Conservation (phyloP, 768 basidiomycete genomes). For the Lactarius sp. region DNA sequence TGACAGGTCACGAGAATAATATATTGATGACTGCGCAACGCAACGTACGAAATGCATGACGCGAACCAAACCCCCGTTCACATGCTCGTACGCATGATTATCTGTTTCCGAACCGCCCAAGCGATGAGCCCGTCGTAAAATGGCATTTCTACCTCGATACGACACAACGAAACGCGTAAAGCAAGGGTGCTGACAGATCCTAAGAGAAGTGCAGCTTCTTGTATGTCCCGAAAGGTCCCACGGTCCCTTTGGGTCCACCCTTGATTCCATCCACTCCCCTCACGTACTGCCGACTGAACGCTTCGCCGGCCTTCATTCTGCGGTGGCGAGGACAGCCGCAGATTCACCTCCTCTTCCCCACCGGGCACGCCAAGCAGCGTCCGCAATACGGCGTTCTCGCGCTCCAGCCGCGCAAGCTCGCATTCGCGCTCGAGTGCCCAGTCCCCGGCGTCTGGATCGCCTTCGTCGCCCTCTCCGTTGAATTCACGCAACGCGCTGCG, state of each 20-base stretch:
- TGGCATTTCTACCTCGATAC: neutral
- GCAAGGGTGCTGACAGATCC: neutral
- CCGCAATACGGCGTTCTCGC: slow-evolving; percentile 77
- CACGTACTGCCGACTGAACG: slow-evolving; percentile 18
- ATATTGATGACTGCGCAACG: no score
- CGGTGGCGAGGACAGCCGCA: no score
- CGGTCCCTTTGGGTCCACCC: slow-evolving; percentile 26
- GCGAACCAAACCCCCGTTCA: neutral
- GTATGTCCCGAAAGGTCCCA: slow-evolving; percentile 26
- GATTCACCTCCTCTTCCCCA: slow-evolving; percentile 16
- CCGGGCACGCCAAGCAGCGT: slow-evolving; percentile 56
- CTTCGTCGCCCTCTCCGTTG: slow-evolving; percentile 32
- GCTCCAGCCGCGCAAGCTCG: no score
- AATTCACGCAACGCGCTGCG: no score
- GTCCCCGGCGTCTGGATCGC: slow-evolving; percentile 44
- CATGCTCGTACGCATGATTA: neutral
- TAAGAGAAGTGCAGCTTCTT: slow-evolving; percentile 21
- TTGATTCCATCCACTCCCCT: slow-evolving; percentile 7
- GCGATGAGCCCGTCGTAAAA: no score
- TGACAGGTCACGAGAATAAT: neutral
- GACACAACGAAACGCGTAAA: neutral
- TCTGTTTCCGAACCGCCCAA: no score
- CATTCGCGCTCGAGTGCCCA: slow-evolving; percentile 85
- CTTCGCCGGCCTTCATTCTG: no score
- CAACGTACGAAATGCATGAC: neutral